Percentiles rank a stretch among this genome's conserved stretches.
phyloP scores from a whole-genome alignment of 768 basidiomycete genomes.

The Mycena kentingensis region DNA sequence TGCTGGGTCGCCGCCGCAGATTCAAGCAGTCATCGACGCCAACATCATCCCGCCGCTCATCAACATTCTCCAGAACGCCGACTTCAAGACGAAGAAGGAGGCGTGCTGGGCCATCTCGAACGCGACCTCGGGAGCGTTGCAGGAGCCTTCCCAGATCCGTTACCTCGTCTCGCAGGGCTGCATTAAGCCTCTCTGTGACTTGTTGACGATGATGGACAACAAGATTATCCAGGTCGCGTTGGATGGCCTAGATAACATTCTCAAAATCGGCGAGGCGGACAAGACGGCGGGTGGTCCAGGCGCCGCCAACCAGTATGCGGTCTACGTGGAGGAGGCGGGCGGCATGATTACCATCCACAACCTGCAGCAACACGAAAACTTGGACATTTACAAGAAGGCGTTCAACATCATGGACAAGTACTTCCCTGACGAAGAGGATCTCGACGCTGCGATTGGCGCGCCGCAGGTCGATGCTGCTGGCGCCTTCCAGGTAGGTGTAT shows the following conservation, averaged over 20 bases:
- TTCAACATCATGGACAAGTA: slow-evolving; percentile 99
- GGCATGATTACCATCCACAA: slow-evolving; percentile 99
- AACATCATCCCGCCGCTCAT: slow-evolving; percentile 98
- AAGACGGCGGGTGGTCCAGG: slow-evolving; percentile 81
- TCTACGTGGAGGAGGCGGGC: slow-evolving; percentile 95
- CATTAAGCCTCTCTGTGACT: slow-evolving; percentile 97
- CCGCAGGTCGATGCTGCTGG: slow-evolving; percentile 74
- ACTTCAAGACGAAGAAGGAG: slow-evolving; percentile 99
- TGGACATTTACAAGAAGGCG: slow-evolving; percentile 99
- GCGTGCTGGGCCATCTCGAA: slow-evolving; percentile 99
- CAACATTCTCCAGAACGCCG: slow-evolving; percentile 95
- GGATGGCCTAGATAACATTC: slow-evolving; percentile 96
- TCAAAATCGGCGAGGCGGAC: slow-evolving; percentile 97
- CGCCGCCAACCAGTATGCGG: slow-evolving; percentile 88
- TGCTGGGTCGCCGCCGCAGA: slow-evolving; percentile 95
- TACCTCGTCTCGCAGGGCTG: slow-evolving; percentile 98
- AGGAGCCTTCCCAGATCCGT: slow-evolving; percentile 95
- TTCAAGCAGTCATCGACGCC: slow-evolving; percentile 96
- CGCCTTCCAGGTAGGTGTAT: slow-evolving; percentile 65
- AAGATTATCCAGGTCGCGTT: slow-evolving; percentile 99
- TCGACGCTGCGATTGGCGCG: slow-evolving; percentile 79
- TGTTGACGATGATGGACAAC: slow-evolving; percentile 98
- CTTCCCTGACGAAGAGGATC: slow-evolving; percentile 97
- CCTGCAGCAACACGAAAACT: slow-evolving; percentile 98
- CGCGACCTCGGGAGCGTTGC: slow-evolving; percentile 95